Evolutionary conservation across 176 grass and related monocot species (phyloP).

Genomic region (Musa beccarii): DNA sequence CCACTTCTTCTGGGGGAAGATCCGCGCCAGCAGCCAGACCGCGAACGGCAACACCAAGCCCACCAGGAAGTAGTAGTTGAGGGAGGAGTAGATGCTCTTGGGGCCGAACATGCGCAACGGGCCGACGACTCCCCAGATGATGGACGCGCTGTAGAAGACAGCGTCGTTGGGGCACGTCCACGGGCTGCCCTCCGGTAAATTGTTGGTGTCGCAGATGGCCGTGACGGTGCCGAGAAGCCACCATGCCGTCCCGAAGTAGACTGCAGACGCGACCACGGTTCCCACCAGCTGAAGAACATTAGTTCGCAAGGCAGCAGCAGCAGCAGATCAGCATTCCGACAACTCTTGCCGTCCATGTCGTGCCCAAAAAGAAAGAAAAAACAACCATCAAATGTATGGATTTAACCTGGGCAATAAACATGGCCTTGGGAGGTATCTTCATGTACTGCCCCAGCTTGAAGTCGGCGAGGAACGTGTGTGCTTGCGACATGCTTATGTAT

Average conservation of each 20-base stretch:
- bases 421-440: conserved; percentile 82
- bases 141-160: conserved; percentile 82
- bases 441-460: conserved; percentile 97
- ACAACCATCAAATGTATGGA: too few species aligned
- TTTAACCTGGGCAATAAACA: conserved; percentile 79
- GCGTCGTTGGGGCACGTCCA: conserved; percentile 79
- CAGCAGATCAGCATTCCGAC: too few species aligned
- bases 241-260: conserved; percentile 76
- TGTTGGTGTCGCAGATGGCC: conserved; percentile 42
- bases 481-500: conserved; percentile 82
- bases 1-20: conserved; percentile 47
- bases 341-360: too few species aligned
- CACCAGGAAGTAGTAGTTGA: conserved; percentile 88
- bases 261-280: conserved; percentile 43
- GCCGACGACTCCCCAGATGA: conserved; percentile 86
- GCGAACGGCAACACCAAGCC: conserved; percentile 44
- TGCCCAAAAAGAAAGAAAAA: too few species aligned
- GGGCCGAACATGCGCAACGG: conserved; percentile 68
- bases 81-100: conserved; percentile 36
- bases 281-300: conserved; percentile 37
- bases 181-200: conserved; percentile 46
- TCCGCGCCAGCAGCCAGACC: conserved; percentile 36
- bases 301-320: too few species aligned
- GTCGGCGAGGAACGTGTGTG: conserved; percentile 58
- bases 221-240: conserved; percentile 48